A percentile compares a stretch with the other conserved stretches of the same genome.
phyloP scores from a whole-genome alignment of 495 filamentous ascomycete genomes.

The Penicillium cinerascens region DNA sequence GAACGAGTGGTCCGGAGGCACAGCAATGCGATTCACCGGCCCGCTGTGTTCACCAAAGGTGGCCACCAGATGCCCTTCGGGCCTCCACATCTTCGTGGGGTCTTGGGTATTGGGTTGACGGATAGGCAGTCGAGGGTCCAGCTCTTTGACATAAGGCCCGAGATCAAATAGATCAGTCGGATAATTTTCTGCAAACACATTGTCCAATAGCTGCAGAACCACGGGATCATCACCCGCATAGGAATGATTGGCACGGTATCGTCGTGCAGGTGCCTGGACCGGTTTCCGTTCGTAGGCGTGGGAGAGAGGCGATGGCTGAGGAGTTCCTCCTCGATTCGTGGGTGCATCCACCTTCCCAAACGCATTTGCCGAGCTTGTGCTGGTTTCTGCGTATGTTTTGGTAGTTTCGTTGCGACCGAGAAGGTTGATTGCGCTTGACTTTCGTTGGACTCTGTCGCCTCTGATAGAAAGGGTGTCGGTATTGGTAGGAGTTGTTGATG shows the following conservation, averaged over 20 bases:
- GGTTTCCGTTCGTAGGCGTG: slow-evolving; percentile 29
- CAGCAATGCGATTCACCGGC: slow-evolving; percentile 75
- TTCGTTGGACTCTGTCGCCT: slow-evolving; percentile 48
- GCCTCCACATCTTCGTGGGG: slow-evolving; percentile 66
- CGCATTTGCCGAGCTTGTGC: slow-evolving; percentile 74
- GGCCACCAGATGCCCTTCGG: slow-evolving; percentile 77
- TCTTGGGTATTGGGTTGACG: slow-evolving; percentile 53
- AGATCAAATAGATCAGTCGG: slow-evolving; percentile 68
- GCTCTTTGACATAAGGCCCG: slow-evolving; percentile 76
- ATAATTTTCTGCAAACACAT: slow-evolving; percentile 86
- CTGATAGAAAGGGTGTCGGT: slow-evolving; percentile 31
- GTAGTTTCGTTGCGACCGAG: slow-evolving; percentile 71
- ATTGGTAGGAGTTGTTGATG: slow-evolving; percentile 35
- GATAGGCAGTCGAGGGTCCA: slow-evolving; percentile 59
- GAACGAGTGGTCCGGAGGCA: slow-evolving; percentile 89
- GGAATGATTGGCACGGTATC: slow-evolving; percentile 56
- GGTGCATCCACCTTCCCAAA: slow-evolving; percentile 83
- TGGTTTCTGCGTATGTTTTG: slow-evolving; percentile 81
- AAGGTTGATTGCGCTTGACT: slow-evolving; percentile 78
- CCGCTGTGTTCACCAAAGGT: slow-evolving; percentile 84
- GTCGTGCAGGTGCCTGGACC: slow-evolving; percentile 20
- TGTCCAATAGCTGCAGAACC: slow-evolving; percentile 79
- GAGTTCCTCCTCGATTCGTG: slow-evolving; percentile 39
- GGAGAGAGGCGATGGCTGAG: slow-evolving; percentile 30
- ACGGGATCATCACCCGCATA: slow-evolving; percentile 88